A percentile compares a stretch with the other conserved stretches of the same genome.
phyloP scores from a whole-genome alignment of 805 yeast species.

The Kluyveromyces aestuarii region DNA sequence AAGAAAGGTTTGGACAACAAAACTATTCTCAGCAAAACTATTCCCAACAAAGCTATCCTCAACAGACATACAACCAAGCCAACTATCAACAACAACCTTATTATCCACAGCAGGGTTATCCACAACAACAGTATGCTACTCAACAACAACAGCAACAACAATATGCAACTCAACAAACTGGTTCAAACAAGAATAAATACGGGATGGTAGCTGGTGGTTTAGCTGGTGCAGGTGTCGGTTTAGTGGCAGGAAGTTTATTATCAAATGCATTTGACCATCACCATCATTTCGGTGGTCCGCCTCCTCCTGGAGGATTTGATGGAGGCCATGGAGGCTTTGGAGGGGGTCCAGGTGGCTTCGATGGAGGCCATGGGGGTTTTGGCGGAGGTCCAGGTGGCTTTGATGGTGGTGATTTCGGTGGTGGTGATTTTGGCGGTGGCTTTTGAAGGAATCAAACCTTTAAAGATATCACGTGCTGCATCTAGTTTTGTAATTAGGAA shows the following conservation, averaged over 20 bases:
- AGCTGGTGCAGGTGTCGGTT: conserved; percentile 49
- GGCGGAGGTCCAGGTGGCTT: conserved; percentile 15
- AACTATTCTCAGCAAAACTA: no score
- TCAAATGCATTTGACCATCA: conserved; percentile 32
- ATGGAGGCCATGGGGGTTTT: no score
- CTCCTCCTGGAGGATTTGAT: conserved; percentile 12
- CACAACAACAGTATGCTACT: conserved; percentile 13
- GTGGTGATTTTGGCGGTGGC: conserved; percentile 15
- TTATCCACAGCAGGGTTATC: conserved; percentile 17
- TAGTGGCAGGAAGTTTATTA: conserved; percentile 50
- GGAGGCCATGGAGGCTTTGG: conserved; percentile 25
- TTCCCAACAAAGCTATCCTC: conserved; percentile 2
- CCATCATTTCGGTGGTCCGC: conserved; percentile 13
- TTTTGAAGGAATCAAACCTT: no score
- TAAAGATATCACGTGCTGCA: no score
- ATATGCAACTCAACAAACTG: conserved; percentile 19
- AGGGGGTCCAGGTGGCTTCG: conserved; percentile 9
- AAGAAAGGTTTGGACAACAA: neutral
- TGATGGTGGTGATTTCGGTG: neutral
- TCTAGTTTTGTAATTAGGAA: no score
- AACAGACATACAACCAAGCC: neutral
- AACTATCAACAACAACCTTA: conserved; percentile 11
- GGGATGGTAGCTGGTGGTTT: conserved; percentile 33
- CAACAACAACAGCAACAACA: conserved; percentile 16
- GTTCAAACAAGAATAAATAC: conserved; percentile 13